Evolutionary conservation across 495 filamentous ascomycete species (phyloP).

Genomic region (Thozetella sp.): DNA sequence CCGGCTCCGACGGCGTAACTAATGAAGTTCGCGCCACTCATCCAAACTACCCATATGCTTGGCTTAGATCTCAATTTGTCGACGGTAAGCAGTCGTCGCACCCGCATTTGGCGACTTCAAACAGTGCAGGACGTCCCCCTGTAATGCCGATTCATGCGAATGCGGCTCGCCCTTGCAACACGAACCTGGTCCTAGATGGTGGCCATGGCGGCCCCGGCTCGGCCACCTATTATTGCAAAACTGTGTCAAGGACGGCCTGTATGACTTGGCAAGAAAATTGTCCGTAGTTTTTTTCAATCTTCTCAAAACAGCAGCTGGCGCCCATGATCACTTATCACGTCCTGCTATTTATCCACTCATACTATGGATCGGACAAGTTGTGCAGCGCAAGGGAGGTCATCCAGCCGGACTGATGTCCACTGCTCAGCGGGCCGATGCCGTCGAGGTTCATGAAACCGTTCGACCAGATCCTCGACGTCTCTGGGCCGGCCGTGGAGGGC

Average conservation of each 20-base stretch:
- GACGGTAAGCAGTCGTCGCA: background rate
- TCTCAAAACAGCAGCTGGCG: background rate
- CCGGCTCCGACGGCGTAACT: background rate
- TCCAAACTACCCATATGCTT: background rate
- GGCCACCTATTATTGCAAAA: background rate
- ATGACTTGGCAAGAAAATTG: background rate
- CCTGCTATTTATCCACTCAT: background rate
- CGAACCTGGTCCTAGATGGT: background rate
- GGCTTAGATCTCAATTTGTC: background rate
- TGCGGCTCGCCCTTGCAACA: background rate
- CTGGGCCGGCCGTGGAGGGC: background rate
- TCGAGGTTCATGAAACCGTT: background rate
- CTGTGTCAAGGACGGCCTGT: background rate
- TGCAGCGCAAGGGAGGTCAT: too few species aligned
- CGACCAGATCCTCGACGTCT: background rate
- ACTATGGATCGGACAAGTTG: too few species aligned
- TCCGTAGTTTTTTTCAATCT: background rate
- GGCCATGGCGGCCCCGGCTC: background rate
- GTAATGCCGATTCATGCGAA: constrained; percentile 30
- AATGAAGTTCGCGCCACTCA: background rate
- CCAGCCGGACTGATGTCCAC: background rate
- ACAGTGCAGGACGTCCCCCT: constrained; percentile 15
- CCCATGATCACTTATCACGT: background rate
- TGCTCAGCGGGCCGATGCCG: background rate
- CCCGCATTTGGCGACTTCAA: constrained; percentile 29